phyloP scores from a whole-genome alignment of 768 basidiomycete genomes.

The Cystoderma amianthinum region DNA sequence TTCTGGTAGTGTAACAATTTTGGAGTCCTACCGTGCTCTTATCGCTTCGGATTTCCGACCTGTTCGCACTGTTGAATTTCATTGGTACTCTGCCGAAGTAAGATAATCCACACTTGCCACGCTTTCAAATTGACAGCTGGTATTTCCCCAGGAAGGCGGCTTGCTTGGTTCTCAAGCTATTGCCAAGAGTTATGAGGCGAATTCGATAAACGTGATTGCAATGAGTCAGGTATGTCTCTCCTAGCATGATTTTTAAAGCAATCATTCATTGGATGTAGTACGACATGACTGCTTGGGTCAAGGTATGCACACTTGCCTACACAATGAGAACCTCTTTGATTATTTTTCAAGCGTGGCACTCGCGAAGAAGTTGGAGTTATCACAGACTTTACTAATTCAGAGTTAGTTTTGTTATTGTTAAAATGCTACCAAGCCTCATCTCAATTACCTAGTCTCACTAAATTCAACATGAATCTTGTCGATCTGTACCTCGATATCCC shows the following conservation, averaged over 20 bases:
- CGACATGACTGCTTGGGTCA: slow-evolving; percentile 1
- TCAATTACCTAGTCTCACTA: slow-evolving; percentile 44
- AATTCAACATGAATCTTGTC: slow-evolving; percentile 74
- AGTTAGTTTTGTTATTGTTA: too few species aligned
- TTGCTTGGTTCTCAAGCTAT: background rate
- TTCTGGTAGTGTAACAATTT: background rate
- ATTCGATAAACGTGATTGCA: background rate
- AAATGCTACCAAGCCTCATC: too few species aligned
- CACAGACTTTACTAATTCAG: slow-evolving; percentile 71
- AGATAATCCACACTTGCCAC: background rate
- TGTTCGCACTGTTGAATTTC: background rate
- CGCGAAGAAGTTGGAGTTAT: slow-evolving; percentile 67
- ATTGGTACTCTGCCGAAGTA: background rate
- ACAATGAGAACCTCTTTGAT: too few species aligned
- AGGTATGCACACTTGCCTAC: too few species aligned
- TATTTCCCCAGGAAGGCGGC: background rate
- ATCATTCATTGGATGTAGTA: too few species aligned
- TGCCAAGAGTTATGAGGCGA: background rate
- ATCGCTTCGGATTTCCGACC: background rate
- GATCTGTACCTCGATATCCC: slow-evolving; percentile 80
- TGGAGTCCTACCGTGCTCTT: background rate
- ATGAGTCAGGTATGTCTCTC: background rate
- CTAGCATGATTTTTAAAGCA: background rate
- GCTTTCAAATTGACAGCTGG: background rate
- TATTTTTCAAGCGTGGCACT: background rate